Percentiles rank a stretch among this genome's conserved stretches.
phyloP scores from a whole-genome alignment of 345 rosid species.

The Melastoma malabathricum region DNA sequence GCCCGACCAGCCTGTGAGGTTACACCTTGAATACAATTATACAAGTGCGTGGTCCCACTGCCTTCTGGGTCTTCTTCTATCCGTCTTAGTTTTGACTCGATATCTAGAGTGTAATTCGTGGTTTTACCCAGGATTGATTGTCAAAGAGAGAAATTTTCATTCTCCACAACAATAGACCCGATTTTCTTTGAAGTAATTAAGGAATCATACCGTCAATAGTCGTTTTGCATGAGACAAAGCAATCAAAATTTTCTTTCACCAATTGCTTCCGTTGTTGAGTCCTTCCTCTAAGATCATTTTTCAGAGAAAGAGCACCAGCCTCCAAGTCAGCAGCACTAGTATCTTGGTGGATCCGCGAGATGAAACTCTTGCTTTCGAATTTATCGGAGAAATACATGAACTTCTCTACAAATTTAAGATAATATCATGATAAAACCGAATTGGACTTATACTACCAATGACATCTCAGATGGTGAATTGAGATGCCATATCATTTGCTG shows the following conservation, averaged over 20 bases:
- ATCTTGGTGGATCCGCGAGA: constrained; percentile 74
- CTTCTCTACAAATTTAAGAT: constrained; percentile 51
- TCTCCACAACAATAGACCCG: background rate
- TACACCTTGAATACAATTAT: constrained; percentile 72
- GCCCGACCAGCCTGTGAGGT: constrained; percentile 70
- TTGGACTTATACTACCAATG: no score
- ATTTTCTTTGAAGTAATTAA: constrained; percentile 1
- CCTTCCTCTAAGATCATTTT: constrained; percentile 88
- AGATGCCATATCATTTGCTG: no score
- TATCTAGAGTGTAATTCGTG: constrained; percentile 28
- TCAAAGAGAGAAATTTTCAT: background rate
- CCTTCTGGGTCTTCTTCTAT: constrained; percentile 98
- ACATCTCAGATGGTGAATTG: no score
- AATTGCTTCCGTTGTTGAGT: constrained; percentile 85
- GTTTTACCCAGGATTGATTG: background rate
- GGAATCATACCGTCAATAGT: constrained; percentile 81
- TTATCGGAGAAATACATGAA: constrained; percentile 76
- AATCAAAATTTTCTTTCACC: constrained; percentile 95
- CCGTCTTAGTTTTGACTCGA: constrained; percentile 85
- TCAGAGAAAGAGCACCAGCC: constrained; percentile 83
- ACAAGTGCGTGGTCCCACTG: constrained; percentile 78
- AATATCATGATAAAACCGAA: no score
- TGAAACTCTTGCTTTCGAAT: constrained; percentile 85
- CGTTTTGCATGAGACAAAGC: constrained; percentile 98
- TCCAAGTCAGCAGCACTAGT: constrained; percentile 84